Base-by-base conservation (phyloP, 176 grass and related monocot genomes). In the Elaeis guineensis region DNA sequence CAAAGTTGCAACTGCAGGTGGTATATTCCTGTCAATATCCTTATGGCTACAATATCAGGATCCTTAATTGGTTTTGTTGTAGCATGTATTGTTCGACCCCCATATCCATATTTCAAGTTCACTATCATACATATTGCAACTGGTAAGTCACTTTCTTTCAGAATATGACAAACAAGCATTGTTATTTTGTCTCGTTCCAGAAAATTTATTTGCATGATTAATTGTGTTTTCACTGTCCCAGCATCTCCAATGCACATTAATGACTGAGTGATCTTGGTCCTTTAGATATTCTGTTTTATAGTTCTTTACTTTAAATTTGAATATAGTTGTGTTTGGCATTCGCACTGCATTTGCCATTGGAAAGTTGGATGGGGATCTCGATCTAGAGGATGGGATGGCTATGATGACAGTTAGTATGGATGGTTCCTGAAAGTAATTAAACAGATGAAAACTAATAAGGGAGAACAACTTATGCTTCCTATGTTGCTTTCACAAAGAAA, bases 51-150 rank as follows among this genome's bases (percentile, higher is more conserved):
- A 14, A 71, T 89, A 52, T 81, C 74, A 22, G 94, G 94, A 21
- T 98, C 94, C 30, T 80, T 98, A 71, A 85, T 98, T 54, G 94
- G 94, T 12, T 83, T 86, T 79, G 72, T 98, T 58, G 94, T 98
- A 52, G 94, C 94, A 15, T 83, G 60, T 58, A 79, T 98, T 82
- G 82, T 98, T 71, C 76, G 71, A 58, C 94, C 94, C 39, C 94
- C 94, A 57, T 72, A 93, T 74, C 94, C 94, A 3, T 98, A 98
- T 75, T 98, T 98, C 76, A 98, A 98, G 62, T 98, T 98, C 71
- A 98, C 94, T 29, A 16, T 98, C 58, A 89, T 98, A 63, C 94
- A 98, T 72, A 89, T 98, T 58, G 94, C 85, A 64, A 98, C 92
- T 78, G 94, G 94, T 98, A 70, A 56, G 23, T 57, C 0, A 23